phyloP scores from a whole-genome alignment of 306 rosid genomes.

The Purshia tridentata region DNA sequence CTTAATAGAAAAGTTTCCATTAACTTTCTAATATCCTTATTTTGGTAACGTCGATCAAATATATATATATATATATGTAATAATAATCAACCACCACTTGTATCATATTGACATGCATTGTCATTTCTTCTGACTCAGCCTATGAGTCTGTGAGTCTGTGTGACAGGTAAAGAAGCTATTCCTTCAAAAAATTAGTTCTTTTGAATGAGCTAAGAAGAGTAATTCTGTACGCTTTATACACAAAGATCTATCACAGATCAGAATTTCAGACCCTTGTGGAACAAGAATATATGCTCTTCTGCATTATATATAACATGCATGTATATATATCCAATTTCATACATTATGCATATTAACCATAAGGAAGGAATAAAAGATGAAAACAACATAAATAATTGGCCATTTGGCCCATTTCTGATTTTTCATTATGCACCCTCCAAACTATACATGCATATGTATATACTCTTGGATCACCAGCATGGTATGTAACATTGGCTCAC shows the following conservation, averaged over 20 bases:
- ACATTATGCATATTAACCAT: too few relatives aligned
- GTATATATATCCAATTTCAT: background rate
- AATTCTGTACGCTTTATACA: background rate
- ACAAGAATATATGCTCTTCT: background rate
- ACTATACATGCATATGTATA: too few relatives aligned
- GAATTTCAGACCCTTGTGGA: background rate
- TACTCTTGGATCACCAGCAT: too few relatives aligned
- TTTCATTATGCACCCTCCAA: too few relatives aligned
- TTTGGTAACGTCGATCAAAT: slow-evolving; percentile 9
- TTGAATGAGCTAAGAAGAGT: background rate
- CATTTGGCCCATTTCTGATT: too few relatives aligned
- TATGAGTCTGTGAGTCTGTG: too few relatives aligned
- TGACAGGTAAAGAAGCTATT: background rate
- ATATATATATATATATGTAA: slow-evolving; percentile 5
- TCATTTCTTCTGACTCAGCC: too few relatives aligned
- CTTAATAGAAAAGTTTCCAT: slow-evolving; percentile 28
- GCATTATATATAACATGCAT: background rate
- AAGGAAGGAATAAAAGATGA: background rate
- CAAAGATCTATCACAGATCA: background rate
- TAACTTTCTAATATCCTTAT: slow-evolving; percentile 25
- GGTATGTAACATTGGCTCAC: too few relatives aligned
- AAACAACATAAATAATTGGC: background rate
- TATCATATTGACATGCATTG: background rate
- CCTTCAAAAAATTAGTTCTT: background rate
- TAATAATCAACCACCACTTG: background rate